Percentiles rank a stretch among this genome's conserved stretches.
Conservation (phyloP, 2,329 filamentous ascomycete genomes). For the Endoconidiophora laricicola region DNA sequence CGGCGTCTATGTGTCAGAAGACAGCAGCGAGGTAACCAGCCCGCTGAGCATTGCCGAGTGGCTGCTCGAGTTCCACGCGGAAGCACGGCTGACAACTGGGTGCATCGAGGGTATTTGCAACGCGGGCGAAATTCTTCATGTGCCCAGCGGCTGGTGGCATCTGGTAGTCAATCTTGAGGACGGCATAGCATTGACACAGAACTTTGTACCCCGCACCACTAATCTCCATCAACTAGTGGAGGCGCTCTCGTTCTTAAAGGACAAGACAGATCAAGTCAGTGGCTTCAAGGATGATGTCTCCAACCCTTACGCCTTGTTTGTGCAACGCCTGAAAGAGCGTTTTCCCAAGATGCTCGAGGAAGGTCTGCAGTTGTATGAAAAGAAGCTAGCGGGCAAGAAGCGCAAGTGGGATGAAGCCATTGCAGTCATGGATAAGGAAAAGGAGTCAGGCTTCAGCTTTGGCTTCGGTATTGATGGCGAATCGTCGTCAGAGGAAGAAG, state of each 20-base stretch:
- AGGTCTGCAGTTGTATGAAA: slow-evolving; percentile 48
- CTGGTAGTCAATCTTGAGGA: slow-evolving; percentile 77
- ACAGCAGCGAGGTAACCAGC: slow-evolving; percentile 84
- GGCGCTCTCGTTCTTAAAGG: slow-evolving; percentile 62
- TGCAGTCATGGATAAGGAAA: slow-evolving; percentile 19
- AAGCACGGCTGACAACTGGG: slow-evolving; percentile 57
- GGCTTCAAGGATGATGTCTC: slow-evolving; percentile 60
- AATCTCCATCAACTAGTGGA: slow-evolving; percentile 44
- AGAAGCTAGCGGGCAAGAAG: slow-evolving; percentile 46
- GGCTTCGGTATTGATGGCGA: slow-evolving; percentile 34
- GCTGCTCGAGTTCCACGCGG: slow-evolving; percentile 74
- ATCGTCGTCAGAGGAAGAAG: slow-evolving; percentile 11
- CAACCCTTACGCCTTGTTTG: slow-evolving; percentile 61
- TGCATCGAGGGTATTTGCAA: slow-evolving; percentile 75
- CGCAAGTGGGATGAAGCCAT: slow-evolving; percentile 76
- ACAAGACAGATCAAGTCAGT: slow-evolving; percentile 73
- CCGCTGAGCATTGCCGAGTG: slow-evolving; percentile 95
- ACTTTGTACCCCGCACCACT: slow-evolving; percentile 63
- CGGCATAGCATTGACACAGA: slow-evolving; percentile 82
- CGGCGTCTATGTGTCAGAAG: slow-evolving; percentile 75
- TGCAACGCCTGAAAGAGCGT: slow-evolving; percentile 43
- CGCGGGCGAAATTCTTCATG: slow-evolving; percentile 75
- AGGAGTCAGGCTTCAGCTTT: slow-evolving; percentile 31
- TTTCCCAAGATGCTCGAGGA: slow-evolving; percentile 52
- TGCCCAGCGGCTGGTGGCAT: slow-evolving; percentile 94